Evolutionary conservation across 768 basidiomycete species (phyloP), one percentile per base, ranked within the genome.

Genomic region (Termitomyces sp.): DNA sequence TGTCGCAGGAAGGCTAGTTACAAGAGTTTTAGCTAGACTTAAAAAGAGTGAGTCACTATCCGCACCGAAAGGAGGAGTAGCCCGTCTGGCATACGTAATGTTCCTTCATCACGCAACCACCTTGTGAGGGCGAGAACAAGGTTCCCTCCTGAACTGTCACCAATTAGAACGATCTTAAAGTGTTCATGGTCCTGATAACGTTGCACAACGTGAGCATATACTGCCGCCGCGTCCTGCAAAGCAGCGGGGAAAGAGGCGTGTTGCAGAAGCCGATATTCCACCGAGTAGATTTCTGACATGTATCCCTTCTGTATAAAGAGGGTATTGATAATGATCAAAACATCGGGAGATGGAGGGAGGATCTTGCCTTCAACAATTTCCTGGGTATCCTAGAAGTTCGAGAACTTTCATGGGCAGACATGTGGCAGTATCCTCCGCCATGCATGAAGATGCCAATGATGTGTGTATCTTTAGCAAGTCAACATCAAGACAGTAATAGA

Each of bases 351-450:
- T 11, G 4, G 26, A 45, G 9, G 13, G 28, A 46, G 26, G 3
- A 46, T 3, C 46, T 47, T 30, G 28, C 81, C 67, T 76, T 71
- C 44, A 80, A 72, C 6, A 82, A 60, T 20, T 76, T 70, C 28
- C 78, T 68, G 11, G 81, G 81, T 49, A 83, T 77, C 52, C 76
- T 70, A 2, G 79, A 81, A 4, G 81, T 79, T 22, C 74, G 62
- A 36, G 77, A 70, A 8, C 65, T 68, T 63, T 83, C 81, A 54
- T 81, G 80, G 0, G 79, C 81, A 24, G 80, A 82, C 79, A 81
- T 81, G 59, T 83, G 81, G 60, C 78, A 81, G 57, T 81, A 83
- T 14, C 79, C 81, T 20, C 81, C 80, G 22, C 81, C 81, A 52
- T 83, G 81, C 66, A 81, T 71, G 67, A 78, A 82, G 16, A 82